Percentiles rank a stretch among this genome's conserved stretches.
Evolutionary conservation across 129 eudicot species (phyloP).

Genomic region (Erigeron canadensis): DNA sequence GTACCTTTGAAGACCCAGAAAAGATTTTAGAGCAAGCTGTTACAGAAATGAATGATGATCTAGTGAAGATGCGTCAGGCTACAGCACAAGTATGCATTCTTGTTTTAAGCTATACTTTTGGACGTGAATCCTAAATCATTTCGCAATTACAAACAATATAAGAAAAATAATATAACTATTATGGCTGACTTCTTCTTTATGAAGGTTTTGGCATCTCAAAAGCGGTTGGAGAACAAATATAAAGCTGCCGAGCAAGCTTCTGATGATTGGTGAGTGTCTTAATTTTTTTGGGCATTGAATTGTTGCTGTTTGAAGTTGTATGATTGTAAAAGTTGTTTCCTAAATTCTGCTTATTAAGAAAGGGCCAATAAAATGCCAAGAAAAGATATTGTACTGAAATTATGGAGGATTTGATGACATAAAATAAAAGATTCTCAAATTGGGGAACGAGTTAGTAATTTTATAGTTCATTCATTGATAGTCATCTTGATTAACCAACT

Average conservation of each 20-base stretch:
- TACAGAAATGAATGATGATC: constrained; percentile 84
- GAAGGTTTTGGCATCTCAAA: constrained; percentile 97
- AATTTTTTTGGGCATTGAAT: not conserved
- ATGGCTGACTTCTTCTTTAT: constrained; percentile 3
- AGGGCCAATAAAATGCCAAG: not conserved
- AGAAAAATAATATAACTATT: not conserved
- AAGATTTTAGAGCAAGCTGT: constrained; percentile 97
- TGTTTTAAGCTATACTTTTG: constrained; percentile 8
- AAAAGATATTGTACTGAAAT: not conserved
- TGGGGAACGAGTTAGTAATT: not conserved
- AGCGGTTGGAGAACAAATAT: constrained; percentile 87
- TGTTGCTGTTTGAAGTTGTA: not conserved
- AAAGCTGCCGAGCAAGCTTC: constrained; percentile 91
- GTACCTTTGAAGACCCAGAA: constrained; percentile 95
- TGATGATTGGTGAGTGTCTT: constrained; percentile 72
- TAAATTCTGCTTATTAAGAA: not conserved
- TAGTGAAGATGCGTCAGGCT: constrained; percentile 98
- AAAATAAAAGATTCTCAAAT: not conserved
- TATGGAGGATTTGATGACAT: not conserved
- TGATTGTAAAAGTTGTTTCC: not conserved
- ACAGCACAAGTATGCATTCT: constrained; percentile 78
- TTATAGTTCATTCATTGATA: too few relatives aligned
- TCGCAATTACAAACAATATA: not conserved
- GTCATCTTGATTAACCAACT: not conserved
- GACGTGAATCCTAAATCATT: constrained; percentile 8